Conservation (phyloP, 176 grass and related monocot genomes). For the Oryza coarctata region DNA sequence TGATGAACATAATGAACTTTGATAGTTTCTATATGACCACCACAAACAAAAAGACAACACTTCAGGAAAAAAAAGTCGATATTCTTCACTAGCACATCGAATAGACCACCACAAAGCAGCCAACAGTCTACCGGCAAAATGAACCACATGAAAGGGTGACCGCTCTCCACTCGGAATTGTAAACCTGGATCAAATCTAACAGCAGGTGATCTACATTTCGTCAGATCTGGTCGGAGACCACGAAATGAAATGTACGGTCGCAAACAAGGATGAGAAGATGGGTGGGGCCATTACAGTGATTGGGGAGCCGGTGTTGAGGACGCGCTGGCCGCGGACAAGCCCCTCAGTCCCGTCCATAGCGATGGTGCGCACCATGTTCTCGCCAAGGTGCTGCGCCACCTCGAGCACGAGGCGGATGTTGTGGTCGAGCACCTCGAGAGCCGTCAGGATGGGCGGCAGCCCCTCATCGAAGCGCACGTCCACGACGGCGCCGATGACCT, state of each 20-base stretch:
- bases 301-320: conserved; percentile 94
- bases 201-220: conserved; percentile 22
- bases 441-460: conserved; percentile 91
- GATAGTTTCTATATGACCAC: background rate
- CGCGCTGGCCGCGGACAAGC: conserved; percentile 88
- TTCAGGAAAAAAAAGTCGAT: background rate
- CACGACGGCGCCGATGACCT: conserved; percentile 97
- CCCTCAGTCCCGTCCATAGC: conserved; percentile 99
- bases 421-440: conserved; percentile 97
- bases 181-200: conserved; percentile 9
- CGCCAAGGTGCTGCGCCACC: conserved; percentile 93
- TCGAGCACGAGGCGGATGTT: conserved; percentile 92
- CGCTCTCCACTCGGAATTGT: background rate
- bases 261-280: background rate
- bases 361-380: conserved; percentile 95
- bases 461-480: conserved; percentile 90
- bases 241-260: conserved; percentile 20
- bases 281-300: conserved; percentile 68
- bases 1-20: background rate
- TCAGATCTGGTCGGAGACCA: conserved; percentile 19
- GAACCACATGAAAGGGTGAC: background rate
- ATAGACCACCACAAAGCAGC: background rate
- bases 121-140: background rate
- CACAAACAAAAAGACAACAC: background rate
- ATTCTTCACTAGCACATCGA: background rate